phyloP scores from a whole-genome alignment of 2,329 filamentous ascomycete species.

The Alternaria burnsii region DNA sequence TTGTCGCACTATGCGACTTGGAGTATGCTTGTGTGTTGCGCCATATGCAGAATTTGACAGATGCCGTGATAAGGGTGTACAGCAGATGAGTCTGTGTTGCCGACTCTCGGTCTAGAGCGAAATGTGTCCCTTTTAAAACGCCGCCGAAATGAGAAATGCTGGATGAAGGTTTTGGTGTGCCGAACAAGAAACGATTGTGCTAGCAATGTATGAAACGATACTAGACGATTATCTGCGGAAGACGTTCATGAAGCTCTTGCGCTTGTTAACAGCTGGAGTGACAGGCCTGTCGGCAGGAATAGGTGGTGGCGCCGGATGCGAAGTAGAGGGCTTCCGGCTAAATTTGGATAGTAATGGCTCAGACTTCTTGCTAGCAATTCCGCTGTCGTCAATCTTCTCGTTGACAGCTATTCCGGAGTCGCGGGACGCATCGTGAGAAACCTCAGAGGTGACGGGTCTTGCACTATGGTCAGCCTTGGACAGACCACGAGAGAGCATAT shows the following conservation, averaged over 20 bases:
- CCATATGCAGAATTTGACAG: slow-evolving; percentile 15
- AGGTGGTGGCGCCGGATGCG: slow-evolving; percentile 36
- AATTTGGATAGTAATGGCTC: slow-evolving; percentile 34
- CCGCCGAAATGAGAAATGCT: neutral
- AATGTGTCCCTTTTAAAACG: slow-evolving; percentile 2
- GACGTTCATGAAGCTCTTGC: slow-evolving; percentile 58
- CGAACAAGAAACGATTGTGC: neutral
- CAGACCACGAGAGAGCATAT: slow-evolving; percentile 45
- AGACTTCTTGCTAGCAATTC: slow-evolving; percentile 34
- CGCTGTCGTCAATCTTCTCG: slow-evolving; percentile 34
- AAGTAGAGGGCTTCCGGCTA: slow-evolving; percentile 28
- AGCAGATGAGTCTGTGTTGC: slow-evolving; percentile 12
- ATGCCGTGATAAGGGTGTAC: slow-evolving; percentile 8
- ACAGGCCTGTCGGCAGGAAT: slow-evolving; percentile 40
- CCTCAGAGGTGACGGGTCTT: slow-evolving; percentile 40
- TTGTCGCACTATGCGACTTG: slow-evolving; percentile 10
- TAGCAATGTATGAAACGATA: slow-evolving; percentile 1
- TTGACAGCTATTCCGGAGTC: slow-evolving; percentile 48
- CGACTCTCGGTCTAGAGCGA: slow-evolving; percentile 3
- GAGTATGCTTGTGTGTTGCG: slow-evolving; percentile 11
- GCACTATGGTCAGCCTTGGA: slow-evolving; percentile 40
- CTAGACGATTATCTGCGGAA: slow-evolving; percentile 46
- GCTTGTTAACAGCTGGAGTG: slow-evolving; percentile 53
- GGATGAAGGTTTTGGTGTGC: neutral
- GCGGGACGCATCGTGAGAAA: slow-evolving; percentile 47